These are phyloP conservation scores for Annulohypoxylon truncatum DNA, from an alignment of 2,329 filamentous ascomycete genomes.

Conservation along the genomic window DNA sequence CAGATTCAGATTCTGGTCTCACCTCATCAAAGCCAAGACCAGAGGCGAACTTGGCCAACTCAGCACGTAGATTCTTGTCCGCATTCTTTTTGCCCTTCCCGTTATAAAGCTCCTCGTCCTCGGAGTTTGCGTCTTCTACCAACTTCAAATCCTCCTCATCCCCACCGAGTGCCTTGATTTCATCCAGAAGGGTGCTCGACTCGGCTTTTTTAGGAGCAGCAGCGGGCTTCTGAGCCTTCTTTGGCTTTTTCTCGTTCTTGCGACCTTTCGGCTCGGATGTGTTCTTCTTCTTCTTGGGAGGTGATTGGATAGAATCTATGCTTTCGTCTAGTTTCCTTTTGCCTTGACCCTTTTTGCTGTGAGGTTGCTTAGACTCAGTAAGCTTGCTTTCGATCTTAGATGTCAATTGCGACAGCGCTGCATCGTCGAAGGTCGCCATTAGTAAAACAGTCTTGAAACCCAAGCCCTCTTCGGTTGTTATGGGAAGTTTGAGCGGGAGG, in stretches of 20 bases:
- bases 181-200: conserved; percentile 62
- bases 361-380: conserved; percentile 50
- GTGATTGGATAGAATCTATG: conserved; percentile 39
- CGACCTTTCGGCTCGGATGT: conserved; percentile 29
- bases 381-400: conserved; percentile 68
- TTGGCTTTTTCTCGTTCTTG: conserved; percentile 14
- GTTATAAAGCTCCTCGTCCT: conserved; percentile 57
- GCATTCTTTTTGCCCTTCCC: conserved; percentile 50
- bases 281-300: conserved; percentile 46
- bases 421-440: conserved; percentile 60
- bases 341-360: conserved; percentile 42
- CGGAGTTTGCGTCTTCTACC: conserved; percentile 66
- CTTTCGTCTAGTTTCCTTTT: conserved; percentile 60
- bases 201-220: conserved; percentile 44
- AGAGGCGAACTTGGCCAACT: conserved; percentile 64
- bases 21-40: conserved; percentile 62
- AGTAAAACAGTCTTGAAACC: neutral
- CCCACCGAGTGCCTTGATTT: conserved; percentile 73
- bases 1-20: conserved; percentile 50
- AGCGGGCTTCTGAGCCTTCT: conserved; percentile 23
- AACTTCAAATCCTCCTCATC: conserved; percentile 73
- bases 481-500: neutral
- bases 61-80: conserved; percentile 62
- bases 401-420: conserved; percentile 64
- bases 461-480: neutral